Evolutionary conservation across 2,329 filamentous ascomycete species (phyloP).

Genomic region (Penicillium paneum): DNA sequence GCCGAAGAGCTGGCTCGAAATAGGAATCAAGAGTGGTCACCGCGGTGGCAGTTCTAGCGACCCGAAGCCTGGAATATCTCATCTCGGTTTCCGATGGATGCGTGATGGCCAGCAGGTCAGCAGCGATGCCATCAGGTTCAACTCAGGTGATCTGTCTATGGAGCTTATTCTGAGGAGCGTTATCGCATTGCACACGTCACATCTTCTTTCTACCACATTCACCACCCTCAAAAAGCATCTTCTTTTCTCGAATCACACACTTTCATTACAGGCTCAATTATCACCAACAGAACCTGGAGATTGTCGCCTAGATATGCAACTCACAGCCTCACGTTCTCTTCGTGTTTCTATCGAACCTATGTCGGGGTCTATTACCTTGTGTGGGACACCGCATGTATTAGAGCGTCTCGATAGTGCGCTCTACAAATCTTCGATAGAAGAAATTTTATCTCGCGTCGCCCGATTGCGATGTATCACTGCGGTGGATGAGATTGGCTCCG

Average conservation of each 20-base stretch:
- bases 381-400: constrained; percentile 59
- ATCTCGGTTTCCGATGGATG: constrained; percentile 67
- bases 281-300: constrained; percentile 63
- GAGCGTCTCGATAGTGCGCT: constrained; percentile 60
- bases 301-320: constrained; percentile 65
- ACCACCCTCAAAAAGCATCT: constrained; percentile 57
- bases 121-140: constrained; percentile 64
- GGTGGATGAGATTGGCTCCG: constrained; percentile 40
- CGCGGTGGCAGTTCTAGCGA: constrained; percentile 7
- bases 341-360: constrained; percentile 70
- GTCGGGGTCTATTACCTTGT: constrained; percentile 71
- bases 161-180: constrained; percentile 71
- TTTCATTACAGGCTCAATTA: constrained; percentile 57
- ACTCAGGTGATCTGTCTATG: constrained; percentile 66
- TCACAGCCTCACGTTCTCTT: constrained; percentile 61
- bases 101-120: constrained; percentile 73
- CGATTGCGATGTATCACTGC: constrained; percentile 40
- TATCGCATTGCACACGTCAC: constrained; percentile 70
- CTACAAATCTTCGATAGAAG: constrained; percentile 42
- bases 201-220: constrained; percentile 67
- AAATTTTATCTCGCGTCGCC: constrained; percentile 38
- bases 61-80: constrained; percentile 25
- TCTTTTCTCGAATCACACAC: constrained; percentile 60
- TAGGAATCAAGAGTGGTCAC: constrained; percentile 60
- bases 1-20: constrained; percentile 84